A percentile compares a stretch with the other conserved stretches of the same genome.
Evolutionary conservation across 164 flowering plant genomes (phyloP).

Genomic region (Kalanchoe fedtschenkoi): DNA sequence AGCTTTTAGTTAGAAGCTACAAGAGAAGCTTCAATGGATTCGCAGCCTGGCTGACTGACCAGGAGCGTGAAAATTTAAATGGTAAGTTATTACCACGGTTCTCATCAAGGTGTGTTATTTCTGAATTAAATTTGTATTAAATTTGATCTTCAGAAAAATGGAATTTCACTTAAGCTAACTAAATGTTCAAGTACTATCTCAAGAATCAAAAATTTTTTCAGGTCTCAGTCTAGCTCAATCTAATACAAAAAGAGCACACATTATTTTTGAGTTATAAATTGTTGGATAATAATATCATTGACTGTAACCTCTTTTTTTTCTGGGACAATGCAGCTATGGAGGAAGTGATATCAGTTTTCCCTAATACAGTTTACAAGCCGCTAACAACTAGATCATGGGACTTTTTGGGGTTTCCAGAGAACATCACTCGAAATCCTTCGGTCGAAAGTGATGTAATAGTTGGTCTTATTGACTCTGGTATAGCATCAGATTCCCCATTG

Average conservation of each 20-base stretch:
- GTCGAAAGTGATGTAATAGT: constrained; percentile 18
- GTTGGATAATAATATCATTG: too few species aligned
- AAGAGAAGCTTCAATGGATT: constrained; percentile 25
- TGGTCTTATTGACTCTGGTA: constrained; percentile 13
- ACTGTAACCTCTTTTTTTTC: too few species aligned
- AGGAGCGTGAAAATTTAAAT: constrained; percentile 11
- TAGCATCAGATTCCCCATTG: constrained; percentile 12
- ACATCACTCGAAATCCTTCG: neutral
- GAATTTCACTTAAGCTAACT: neutral
- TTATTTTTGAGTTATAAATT: too few species aligned
- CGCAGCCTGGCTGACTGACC: constrained; percentile 17
- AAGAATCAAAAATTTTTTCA: too few species aligned
- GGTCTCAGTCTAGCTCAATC: too few species aligned
- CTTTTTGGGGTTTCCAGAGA: constrained; percentile 15
- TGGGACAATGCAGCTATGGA: constrained; percentile 6
- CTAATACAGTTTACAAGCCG: constrained; percentile 9
- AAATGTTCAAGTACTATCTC: too few species aligned
- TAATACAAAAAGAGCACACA: too few species aligned
- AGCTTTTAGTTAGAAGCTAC: constrained; percentile 14
- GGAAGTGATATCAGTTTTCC: constrained; percentile 23
- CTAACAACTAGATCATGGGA: constrained; percentile 26
- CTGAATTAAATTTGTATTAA: too few species aligned
- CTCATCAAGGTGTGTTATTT: too few species aligned
- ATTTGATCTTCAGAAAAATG: too few species aligned
- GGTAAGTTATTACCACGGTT: too few species aligned